Base-by-base conservation (phyloP, 2,329 filamentous ascomycete species). In the Claviceps lovelessii region DNA sequence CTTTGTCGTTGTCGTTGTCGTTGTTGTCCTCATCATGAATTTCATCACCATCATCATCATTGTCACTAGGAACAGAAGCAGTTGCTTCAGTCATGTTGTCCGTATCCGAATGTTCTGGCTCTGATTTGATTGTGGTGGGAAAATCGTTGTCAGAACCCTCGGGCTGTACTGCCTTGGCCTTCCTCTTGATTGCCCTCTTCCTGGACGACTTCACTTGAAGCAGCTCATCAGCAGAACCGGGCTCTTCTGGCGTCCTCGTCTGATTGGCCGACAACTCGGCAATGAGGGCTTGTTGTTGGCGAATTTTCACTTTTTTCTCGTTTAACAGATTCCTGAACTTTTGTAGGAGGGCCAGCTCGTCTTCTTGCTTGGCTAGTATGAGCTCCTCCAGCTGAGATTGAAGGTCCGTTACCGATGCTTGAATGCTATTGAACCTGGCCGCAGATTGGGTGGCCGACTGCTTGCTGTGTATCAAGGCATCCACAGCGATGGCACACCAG, bases 291-390 rank as follows among this genome's bases (percentile, higher is more conserved):
- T 86, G 82, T 68, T 89, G 85, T 61, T 89, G 79, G 47, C 86
- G 72, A 51, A 90, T 90, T 68, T 87, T 90, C 53, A 84, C 72
- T 68, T 90, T 90, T 72, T 91, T 91, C 65, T 85, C 80, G 61
- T 90, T 90, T 1, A 90, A 71, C 2, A 91, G 72, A 54, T 79
- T 73, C 54, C 80, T 77, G 61, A 88, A 88, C 64, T 88, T 88
- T 57, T 79, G 77, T 1, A 90, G 68, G 55, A 90, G 70, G 19
- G 76, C 75, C 1, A 76, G 75, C 67, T 90, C 86, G 58, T 88
- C 78, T 19, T 80, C 77, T 49, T 79, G 74, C 64, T 90, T 90
- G 15, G 80, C 74, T 54, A 74, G 73, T 49, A 84, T 74, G 17
- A 90, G 75, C 61, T 87, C 83, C 4, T 84, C 77, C 0, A 90